These are phyloP conservation scores for Zea luxurians DNA, from an alignment of 176 grass and related monocot genomes.

Conservation along the genomic window DNA sequence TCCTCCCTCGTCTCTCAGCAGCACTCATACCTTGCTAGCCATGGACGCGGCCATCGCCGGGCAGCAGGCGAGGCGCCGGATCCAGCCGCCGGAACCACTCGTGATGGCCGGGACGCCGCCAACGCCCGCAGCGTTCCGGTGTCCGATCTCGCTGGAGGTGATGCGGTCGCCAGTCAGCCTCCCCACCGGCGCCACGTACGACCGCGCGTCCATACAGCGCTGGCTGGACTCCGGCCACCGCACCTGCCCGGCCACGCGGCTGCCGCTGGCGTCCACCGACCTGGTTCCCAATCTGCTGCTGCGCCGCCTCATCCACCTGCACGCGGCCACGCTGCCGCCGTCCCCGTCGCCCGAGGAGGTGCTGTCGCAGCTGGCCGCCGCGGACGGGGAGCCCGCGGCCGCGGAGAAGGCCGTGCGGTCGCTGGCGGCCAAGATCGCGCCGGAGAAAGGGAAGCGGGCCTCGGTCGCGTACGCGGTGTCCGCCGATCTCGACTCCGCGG, in stretches of 20 bases:
- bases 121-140: conserved; percentile 63
- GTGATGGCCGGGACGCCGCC: conserved; percentile 44
- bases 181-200: conserved; percentile 71
- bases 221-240: conserved; percentile 78
- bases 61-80: conserved; percentile 41
- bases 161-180: conserved; percentile 78
- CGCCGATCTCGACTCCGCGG: conserved; percentile 44
- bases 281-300: conserved; percentile 75
- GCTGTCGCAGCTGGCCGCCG: conserved; percentile 53
- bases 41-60: conserved; percentile 53
- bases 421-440: conserved; percentile 48
- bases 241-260: conserved; percentile 70
- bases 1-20: neutral
- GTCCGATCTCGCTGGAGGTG: conserved; percentile 89
- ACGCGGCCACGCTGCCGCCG: conserved; percentile 48
- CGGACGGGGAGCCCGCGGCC: conserved; percentile 43
- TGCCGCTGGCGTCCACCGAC: conserved; percentile 62
- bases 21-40: neutral
- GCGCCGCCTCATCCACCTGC: conserved; percentile 57
- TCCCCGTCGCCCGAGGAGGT: conserved; percentile 44
- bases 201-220: conserved; percentile 81
- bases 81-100: conserved; percentile 35
- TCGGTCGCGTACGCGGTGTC: conserved; percentile 40
- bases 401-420: conserved; percentile 61
- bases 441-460: conserved; percentile 54